Evolutionary conservation across 331 rosid species (phyloP).

Genomic region (Pyracantha coccinea): DNA sequence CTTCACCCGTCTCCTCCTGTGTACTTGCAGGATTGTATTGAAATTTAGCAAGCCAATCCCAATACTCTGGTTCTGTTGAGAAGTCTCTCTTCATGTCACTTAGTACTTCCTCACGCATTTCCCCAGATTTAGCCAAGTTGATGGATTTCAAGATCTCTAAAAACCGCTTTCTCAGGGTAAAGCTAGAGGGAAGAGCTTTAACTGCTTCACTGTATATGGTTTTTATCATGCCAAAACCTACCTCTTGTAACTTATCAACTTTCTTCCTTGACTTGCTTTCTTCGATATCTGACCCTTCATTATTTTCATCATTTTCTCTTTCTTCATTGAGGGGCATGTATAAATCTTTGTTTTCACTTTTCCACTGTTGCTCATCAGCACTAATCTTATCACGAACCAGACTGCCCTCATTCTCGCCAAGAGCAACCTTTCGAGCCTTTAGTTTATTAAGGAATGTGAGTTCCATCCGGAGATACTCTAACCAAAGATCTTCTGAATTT

Average conservation of each 20-base stretch:
- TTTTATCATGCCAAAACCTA: conserved; percentile 41
- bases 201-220: conserved; percentile 58
- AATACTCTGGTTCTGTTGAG: conserved; percentile 53
- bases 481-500: conserved; percentile 79
- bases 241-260: conserved; percentile 41
- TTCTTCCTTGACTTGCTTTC: conserved; percentile 29
- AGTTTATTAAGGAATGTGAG: conserved; percentile 77
- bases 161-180: conserved; percentile 55
- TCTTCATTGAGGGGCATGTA: conserved; percentile 54
- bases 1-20: conserved; percentile 31
- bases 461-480: conserved; percentile 93
- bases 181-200: conserved; percentile 72
- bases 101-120: conserved; percentile 46
- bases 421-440: conserved; percentile 87
- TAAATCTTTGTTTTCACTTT: conserved; percentile 62
- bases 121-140: conserved; percentile 57
- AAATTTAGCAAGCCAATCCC: conserved; percentile 90
- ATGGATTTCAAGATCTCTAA: conserved; percentile 73
- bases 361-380: conserved; percentile 64
- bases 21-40: conserved; percentile 31
- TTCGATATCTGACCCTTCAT: conserved; percentile 22
- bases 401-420: conserved; percentile 78
- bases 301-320: conserved; percentile 5
- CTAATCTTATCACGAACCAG: conserved; percentile 28
- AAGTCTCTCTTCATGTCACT: conserved; percentile 65